Percentiles rank a stretch among this genome's conserved stretches.
Evolutionary conservation across 345 rosid genomes (phyloP).

Genomic region (Salix brachista): DNA sequence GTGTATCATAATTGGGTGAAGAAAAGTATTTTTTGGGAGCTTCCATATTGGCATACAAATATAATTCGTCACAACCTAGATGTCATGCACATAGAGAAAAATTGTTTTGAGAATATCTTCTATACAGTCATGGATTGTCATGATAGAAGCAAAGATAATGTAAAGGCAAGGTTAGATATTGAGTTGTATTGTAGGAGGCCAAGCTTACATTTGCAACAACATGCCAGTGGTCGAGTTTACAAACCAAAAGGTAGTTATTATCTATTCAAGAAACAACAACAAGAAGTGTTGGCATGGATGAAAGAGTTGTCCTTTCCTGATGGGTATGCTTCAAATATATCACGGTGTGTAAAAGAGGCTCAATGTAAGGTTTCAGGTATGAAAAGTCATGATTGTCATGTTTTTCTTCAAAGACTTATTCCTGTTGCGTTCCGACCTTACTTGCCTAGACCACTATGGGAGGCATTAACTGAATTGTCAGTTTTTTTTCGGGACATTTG

Average conservation of each 20-base stretch:
- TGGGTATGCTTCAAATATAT: background rate
- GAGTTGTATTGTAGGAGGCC: background rate
- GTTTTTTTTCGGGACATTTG: no score
- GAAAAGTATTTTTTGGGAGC: no score
- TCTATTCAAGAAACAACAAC: background rate
- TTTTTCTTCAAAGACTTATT: background rate
- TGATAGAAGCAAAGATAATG: no score
- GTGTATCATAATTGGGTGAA: no score
- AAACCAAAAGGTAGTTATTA: no score
- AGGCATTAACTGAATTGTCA: no score
- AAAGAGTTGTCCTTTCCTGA: background rate
- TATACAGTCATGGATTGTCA: no score
- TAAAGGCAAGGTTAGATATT: no score
- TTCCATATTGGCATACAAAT: no score
- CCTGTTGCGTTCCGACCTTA: background rate
- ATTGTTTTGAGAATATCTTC: no score
- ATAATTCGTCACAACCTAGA: no score
- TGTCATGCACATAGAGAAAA: no score
- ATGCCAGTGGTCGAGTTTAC: background rate
- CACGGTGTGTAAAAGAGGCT: background rate
- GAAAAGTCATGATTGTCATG: slow-evolving; percentile 2
- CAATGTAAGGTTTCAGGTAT: background rate
- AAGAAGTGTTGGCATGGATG: background rate
- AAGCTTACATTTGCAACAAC: background rate
- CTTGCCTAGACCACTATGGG: background rate